Percentiles rank a stretch among this genome's conserved stretches.
Conservation (phyloP, 176 grass and related monocot species). For the Lolium rigidum region DNA sequence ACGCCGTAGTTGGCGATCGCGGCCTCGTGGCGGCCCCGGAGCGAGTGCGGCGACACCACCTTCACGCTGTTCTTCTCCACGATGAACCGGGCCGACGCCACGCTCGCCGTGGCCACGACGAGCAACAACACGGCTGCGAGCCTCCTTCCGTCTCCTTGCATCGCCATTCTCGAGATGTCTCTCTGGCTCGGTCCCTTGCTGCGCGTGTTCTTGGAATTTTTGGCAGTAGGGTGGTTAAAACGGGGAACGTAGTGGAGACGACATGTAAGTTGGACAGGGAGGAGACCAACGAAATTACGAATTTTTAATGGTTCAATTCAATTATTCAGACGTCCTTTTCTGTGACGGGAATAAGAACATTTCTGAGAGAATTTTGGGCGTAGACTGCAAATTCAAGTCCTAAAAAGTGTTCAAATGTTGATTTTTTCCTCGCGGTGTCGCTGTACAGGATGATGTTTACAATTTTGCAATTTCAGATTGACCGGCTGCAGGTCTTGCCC, state of each 20-base stretch:
- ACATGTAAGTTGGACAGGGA: conserved; percentile 18
- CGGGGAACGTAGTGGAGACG: conserved; percentile 35
- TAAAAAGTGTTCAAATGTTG: not conserved
- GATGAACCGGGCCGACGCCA: conserved; percentile 60
- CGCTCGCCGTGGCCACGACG: conserved; percentile 21
- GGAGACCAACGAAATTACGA: conserved; percentile 33
- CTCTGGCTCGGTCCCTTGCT: not conserved
- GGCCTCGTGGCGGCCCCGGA: conserved; percentile 61
- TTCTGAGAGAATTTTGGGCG: not conserved
- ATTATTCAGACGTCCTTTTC: not conserved
- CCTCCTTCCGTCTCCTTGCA: not conserved
- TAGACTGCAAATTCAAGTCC: not conserved
- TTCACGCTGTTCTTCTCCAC: conserved; percentile 83
- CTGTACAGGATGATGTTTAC: not conserved
- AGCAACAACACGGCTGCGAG: conserved; percentile 38
- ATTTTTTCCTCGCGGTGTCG: conserved; percentile 1
- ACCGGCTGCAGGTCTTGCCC: not conserved
- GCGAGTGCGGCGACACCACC: conserved; percentile 64
- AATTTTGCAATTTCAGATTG: not conserved
- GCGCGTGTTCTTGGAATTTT: not conserved
- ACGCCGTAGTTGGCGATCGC: conserved; percentile 96
- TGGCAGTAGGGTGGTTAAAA: conserved; percentile 19
- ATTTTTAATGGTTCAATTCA: not conserved
- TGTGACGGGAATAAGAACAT: not conserved
- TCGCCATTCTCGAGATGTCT: conserved; percentile 37